Evolutionary conservation across 2,329 filamentous ascomycete species (phyloP).

Genomic region (Trichoderma semiorbis): DNA sequence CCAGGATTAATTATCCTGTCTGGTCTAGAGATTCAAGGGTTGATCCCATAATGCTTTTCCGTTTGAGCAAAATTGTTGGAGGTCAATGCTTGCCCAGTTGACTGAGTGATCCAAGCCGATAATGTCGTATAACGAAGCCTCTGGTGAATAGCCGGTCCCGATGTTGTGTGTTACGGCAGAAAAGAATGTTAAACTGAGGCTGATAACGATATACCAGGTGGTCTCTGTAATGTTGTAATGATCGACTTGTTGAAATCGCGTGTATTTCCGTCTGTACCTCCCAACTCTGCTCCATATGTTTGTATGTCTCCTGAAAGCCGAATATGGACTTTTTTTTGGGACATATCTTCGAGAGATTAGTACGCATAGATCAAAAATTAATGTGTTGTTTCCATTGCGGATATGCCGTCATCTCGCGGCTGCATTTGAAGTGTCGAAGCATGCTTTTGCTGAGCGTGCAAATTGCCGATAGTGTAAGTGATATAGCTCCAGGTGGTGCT

Average conservation of each 20-base stretch:
- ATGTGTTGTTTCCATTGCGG: background rate
- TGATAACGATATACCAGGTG: background rate
- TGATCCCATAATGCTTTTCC: background rate
- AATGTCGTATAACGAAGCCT: background rate
- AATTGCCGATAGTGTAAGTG: background rate
- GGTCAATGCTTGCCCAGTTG: background rate
- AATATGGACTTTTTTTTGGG: background rate
- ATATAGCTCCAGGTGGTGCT: background rate
- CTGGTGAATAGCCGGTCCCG: too few relatives aligned
- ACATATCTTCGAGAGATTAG: background rate
- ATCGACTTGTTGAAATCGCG: background rate
- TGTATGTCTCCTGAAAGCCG: background rate
- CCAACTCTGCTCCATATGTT: background rate
- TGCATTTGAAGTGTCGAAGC: background rate
- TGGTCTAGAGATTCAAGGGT: background rate
- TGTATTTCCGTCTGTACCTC: background rate
- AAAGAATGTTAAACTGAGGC: background rate
- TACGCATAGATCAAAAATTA: background rate
- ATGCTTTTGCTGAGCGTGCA: background rate
- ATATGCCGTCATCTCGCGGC: background rate
- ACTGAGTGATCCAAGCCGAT: background rate
- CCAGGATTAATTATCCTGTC: background rate
- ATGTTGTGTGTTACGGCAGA: background rate
- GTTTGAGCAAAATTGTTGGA: background rate
- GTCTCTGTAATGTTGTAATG: background rate